Base-by-base conservation (phyloP, 179 eudicot genomes). In the Vitellaria paradoxa region DNA sequence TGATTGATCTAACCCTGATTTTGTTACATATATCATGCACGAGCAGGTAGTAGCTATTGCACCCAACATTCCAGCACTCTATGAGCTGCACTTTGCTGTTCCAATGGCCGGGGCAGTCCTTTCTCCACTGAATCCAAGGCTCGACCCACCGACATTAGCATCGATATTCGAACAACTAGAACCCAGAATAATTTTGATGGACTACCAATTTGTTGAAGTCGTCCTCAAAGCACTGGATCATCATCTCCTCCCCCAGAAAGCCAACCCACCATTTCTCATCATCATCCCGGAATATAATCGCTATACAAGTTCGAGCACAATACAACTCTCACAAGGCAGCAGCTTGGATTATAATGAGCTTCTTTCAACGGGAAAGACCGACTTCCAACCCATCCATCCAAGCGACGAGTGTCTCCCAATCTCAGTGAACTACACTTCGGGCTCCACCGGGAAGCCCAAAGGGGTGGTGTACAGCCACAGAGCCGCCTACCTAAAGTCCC, bases 401-500 rank as follows among this genome's bases (percentile, higher is more conserved):
- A 72, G 76, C 23, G 49, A 85, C 15, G 94, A 92, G 72, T 84
- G 84, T 63, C 86, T 84, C 66, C 90, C 92, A 0, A 89, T 92
- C 61, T 76, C 90, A 4, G 80, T 92, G 15, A 84, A 78, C 71
- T 90, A 80, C 76, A 92, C 97, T 12, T 90, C 97, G 9, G 94
- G 97, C 37, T 85, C 94, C 0, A 90, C 97, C 0, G 91, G 90
- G 18, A 83, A 64, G 23, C 92, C 93, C 10, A 92, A 90, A 75
- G 94, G 91, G 0, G 94, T 77, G 0, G 86, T 86, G 14, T 90
- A 86, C 30, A 91, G 94, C 79, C 93, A 90, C 40, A 84, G 94
- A 45, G 91, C 91, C 0, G 78, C 87, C 0, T 90, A 92, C 64
- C 79, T 90, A 2, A 86, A 84, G 52, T 72, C 93, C 0, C 10